Base-by-base conservation (phyloP, 2,329 filamentous ascomycete species). In the Acephala macrosclerotiorum region DNA sequence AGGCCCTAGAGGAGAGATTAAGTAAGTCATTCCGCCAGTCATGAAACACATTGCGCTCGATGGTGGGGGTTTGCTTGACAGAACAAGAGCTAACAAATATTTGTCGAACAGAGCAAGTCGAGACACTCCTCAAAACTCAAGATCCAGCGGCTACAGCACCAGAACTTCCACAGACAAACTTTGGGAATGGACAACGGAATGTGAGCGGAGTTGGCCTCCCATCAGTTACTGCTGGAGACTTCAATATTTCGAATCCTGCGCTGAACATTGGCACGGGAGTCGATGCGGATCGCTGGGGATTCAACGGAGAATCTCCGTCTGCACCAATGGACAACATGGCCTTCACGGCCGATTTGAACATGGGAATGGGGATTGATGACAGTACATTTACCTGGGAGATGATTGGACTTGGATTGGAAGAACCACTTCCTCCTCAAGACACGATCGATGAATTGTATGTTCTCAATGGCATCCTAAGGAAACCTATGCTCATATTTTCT, bases 81-180 rank as follows among this genome's bases (percentile, higher is more conserved):
- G 66, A 35, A 55, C 49, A 22, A 33, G 64, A 36, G 64, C 65
- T 74, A 62, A 69, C 63, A 16, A 18, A 35, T 42, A 29, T n/a
- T 16, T 36, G 58, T 56, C 58, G 51, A 40, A 18, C 73, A 96
- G 93, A 95, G 78, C 94, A 97, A 84, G 94, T 98, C 63, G 95
- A 97, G 82, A 96, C 91, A 1, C 81, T 97, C 63, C 82, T 97
- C 67, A 96, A 95, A 80, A 92, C 88, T 6, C 91, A 96, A 75
- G 91, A 93, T 61, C 79, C 84, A 22, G 64, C 63, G 12, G 63
- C 66, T 60, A 68, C 65, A 35, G 64, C 60, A 36, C 66, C 69
- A 60, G 72, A 73, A 55, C 58, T 64, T 36, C 38, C 63, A 55
- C 59, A 60, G 58, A 64, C 68, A 66, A 71, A 26, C 59, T 74